These are phyloP conservation scores for Schwanniomyces pseudopolymorphus DNA, from an alignment of 805 yeast species.

Conservation along the genomic window DNA sequence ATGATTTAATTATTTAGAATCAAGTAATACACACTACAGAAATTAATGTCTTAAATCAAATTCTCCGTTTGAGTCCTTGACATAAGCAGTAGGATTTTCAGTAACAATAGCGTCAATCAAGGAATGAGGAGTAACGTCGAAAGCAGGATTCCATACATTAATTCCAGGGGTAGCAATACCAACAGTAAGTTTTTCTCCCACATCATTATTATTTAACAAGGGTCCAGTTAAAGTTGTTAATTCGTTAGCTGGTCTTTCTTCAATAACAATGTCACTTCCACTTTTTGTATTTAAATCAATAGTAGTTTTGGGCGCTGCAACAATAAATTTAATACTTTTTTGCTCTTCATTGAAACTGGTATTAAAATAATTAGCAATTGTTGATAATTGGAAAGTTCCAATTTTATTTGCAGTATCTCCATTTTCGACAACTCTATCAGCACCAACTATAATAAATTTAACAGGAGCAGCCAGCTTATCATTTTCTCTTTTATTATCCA, in stretches of 20 bases:
- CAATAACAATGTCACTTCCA: constrained; percentile 81
- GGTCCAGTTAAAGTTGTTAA: constrained; percentile 73
- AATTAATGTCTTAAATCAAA: constrained; percentile 39
- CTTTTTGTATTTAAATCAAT: constrained; percentile 65
- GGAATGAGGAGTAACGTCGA: constrained; percentile 86
- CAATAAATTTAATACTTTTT: constrained; percentile 68
- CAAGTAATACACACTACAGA: background rate
- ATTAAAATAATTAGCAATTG: constrained; percentile 57
- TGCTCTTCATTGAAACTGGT: constrained; percentile 8
- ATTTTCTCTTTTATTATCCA: constrained; percentile 26
- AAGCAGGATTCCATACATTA: constrained; percentile 93
- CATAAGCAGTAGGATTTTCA: constrained; percentile 58
- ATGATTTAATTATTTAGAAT: too few relatives aligned
- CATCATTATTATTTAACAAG: constrained; percentile 22
- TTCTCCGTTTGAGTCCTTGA: constrained; percentile 50
- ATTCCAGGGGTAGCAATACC: constrained; percentile 85
- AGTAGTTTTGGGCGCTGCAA: constrained; percentile 94
- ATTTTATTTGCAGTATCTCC: constrained; percentile 97
- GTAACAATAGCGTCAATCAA: constrained; percentile 88
- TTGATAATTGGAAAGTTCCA: constrained; percentile 88
- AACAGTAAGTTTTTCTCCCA: constrained; percentile 49
- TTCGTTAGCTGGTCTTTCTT: constrained; percentile 82
- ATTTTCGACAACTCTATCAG: constrained; percentile 87
- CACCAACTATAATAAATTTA: constrained; percentile 88
- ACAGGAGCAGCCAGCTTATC: constrained; percentile 56